A percentile compares a stretch with the other conserved stretches of the same genome.
phyloP scores from a whole-genome alignment of 495 filamentous ascomycete species.

The Hypoxylon perforatum region DNA sequence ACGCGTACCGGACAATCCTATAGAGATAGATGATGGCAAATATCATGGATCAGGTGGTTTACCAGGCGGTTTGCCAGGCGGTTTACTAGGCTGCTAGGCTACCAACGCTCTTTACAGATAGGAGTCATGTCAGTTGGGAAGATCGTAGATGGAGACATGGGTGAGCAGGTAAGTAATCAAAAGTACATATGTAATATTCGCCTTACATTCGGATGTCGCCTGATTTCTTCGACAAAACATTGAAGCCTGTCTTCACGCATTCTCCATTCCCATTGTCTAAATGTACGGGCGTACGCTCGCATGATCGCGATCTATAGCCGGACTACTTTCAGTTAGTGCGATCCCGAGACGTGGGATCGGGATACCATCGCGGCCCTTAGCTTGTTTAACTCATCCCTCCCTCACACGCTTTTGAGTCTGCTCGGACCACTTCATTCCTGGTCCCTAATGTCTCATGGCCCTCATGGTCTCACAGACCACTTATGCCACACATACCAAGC shows the following conservation, averaged over 20 bases:
- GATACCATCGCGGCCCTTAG: conserved; percentile 24
- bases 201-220: conserved; percentile 7
- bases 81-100: conserved; percentile 8
- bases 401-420: conserved; percentile 16
- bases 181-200: conserved; percentile 1
- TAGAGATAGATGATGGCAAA: conserved; percentile 21
- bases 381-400: conserved; percentile 14
- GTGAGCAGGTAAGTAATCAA: too few relatives aligned
- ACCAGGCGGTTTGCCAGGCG: neutral
- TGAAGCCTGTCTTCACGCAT: conserved; percentile 28
- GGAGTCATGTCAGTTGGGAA: conserved; percentile 11
- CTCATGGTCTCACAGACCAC: conserved; percentile 18
- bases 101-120: neutral
- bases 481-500: conserved; percentile 13
- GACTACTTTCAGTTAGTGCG: conserved; percentile 24
- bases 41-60: conserved; percentile 5
- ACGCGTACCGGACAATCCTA: conserved; percentile 18
- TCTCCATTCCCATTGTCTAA: conserved; percentile 1
- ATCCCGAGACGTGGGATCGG: conserved; percentile 43
- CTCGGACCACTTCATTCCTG: conserved; percentile 34
- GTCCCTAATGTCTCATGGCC: conserved; percentile 25
- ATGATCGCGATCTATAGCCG: conserved; percentile 22
- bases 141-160: conserved; percentile 3
- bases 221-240: conserved; percentile 20
- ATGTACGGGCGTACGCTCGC: neutral